Percentiles rank a stretch among this genome's conserved stretches.
phyloP scores from a whole-genome alignment of 1,284 basidiomycete genomes.

The Pascua sp. region DNA sequence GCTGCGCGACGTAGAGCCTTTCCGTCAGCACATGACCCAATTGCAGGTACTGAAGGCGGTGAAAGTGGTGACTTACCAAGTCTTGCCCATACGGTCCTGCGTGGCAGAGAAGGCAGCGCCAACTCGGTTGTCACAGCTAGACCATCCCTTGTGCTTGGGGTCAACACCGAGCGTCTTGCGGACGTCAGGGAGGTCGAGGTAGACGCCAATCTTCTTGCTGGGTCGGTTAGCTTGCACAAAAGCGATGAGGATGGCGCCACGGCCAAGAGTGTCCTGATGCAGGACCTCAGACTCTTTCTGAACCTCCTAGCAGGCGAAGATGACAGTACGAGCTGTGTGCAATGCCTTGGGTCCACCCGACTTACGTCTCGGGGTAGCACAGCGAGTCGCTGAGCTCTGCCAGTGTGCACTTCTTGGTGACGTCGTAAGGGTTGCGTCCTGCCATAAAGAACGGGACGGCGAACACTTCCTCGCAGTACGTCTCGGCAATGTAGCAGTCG shows the following conservation, averaged over 20 bases:
- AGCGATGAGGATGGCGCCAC: not conserved
- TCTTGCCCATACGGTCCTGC: constrained; percentile 41
- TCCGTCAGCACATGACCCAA: too few relatives aligned
- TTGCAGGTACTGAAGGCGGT: too few relatives aligned
- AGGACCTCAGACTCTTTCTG: too few relatives aligned
- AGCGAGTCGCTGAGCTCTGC: constrained; percentile 44
- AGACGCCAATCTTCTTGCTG: constrained; percentile 49
- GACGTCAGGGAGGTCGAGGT: constrained; percentile 58
- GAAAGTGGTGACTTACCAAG: constrained; percentile 23
- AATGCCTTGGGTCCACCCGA: not conserved
- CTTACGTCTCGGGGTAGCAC: constrained; percentile 50
- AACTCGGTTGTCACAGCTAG: constrained; percentile 54
- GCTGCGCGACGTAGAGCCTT: constrained; percentile 59
- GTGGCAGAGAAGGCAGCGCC: constrained; percentile 28
- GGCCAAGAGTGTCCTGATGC: too few relatives aligned
- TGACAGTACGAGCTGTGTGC: not conserved
- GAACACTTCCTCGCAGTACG: too few relatives aligned
- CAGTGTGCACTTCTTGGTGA: constrained; percentile 59
- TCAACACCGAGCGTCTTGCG: constrained; percentile 62
- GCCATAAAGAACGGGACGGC: constrained; percentile 22
- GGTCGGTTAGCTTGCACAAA: not conserved
- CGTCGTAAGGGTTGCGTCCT: constrained; percentile 57
- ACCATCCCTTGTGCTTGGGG: constrained; percentile 55
- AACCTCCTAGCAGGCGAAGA: too few relatives aligned
- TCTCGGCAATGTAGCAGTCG: constrained; percentile 56